Evolutionary conservation across 768 basidiomycete genomes (phyloP), one percentile per base, ranked within the genome.

Genomic region (Pleurotus citrinopileatus): DNA sequence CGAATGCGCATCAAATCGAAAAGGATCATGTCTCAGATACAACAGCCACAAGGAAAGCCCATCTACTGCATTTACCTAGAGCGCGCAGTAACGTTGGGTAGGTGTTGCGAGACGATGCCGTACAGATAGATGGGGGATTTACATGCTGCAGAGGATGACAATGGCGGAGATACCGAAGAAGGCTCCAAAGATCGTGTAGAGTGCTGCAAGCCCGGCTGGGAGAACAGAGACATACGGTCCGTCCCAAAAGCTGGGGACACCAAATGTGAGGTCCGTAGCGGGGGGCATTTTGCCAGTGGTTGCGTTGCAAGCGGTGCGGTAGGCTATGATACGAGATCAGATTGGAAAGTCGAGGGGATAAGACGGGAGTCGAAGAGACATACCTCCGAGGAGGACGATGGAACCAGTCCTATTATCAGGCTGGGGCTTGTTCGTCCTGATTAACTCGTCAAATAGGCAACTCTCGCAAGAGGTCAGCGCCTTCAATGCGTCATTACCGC

Each of bases 391-490:
- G n/a, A 84, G 72, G 13, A 75, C 64, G 45, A 76, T 74, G n/a
- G 83, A 84, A 7, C 88, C 89, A 3, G 79, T 80, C 13, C 74
- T 72, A 46, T 73, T 68, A 64, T 86, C 81, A 8, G 78, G 73
- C 54, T 73, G 67, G 20, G 65, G 72, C 53, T 72, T 63, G 62
- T 84, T 84, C 29, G 68, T 67, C 7, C 62, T 61, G 58, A 91
- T 76, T 23, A 89, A 68, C 54, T 70, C 69, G 37, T 67, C 64
- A 62, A 86, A 83, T 76, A 86, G 78, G 73, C 88, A 91, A 61
- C 84, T 81, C 65, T 91, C 78, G 68, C 87, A 87, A 28, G 61
- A 46, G 1, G 73, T 67, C 53, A 91, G 66, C 1, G 69, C 59
- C 1, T 64, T 54, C 27, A 81, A 73, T 2, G 78, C 78, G 6